Evolutionary conservation across 1,284 basidiomycete genomes (phyloP), one percentile per base, ranked within the genome.

Genomic region (Trichosporon asahii): DNA sequence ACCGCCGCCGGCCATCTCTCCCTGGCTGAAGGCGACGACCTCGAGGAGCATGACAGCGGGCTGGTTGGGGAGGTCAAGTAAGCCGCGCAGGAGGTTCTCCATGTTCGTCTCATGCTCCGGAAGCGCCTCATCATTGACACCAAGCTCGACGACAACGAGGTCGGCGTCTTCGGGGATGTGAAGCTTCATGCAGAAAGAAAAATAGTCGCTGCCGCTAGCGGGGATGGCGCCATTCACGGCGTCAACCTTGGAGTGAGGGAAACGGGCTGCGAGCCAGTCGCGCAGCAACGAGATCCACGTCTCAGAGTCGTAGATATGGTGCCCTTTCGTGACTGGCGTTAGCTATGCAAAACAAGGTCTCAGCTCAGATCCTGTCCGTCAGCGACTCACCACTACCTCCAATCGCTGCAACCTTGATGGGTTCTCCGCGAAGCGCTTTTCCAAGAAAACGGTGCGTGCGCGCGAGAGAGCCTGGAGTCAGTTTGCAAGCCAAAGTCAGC

Each of bases 161-260:
- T 83, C 80, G 9, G 78, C 76, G 2, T 80, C 72, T 0, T 65
- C 35, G 2, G 71, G 71, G 15, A 83, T 81, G 67, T 84, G 83
- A 4, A 82, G 70, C 4, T 79, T 74, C 68, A 83, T 82, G 71
- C 83, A 84, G 71, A 80, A 82, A 2, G 79, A 81, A 65, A 82
- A 84, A 73, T 84, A 84, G 71, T 83, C 82, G 12, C 78, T 79
- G 1, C 83, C 83, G 12, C 79, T 81, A 0, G 83, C 83, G 74
- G 70, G 14, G 31, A 64, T 49, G 0, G 80, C 83, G 33, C 81
- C 82, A 66, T 83, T 84, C 29, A 78, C 72, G 23, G 73, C 67
- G 0, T 57, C 72, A 14, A 82, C 68, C 23, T 74, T 57, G 35
- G 73, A 71, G 1, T 68, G 49, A 4, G 76, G 76, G 12, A 78